phyloP scores from a whole-genome alignment of 129 eudicot species.

The Pseudognaphalium luteoalbum region DNA sequence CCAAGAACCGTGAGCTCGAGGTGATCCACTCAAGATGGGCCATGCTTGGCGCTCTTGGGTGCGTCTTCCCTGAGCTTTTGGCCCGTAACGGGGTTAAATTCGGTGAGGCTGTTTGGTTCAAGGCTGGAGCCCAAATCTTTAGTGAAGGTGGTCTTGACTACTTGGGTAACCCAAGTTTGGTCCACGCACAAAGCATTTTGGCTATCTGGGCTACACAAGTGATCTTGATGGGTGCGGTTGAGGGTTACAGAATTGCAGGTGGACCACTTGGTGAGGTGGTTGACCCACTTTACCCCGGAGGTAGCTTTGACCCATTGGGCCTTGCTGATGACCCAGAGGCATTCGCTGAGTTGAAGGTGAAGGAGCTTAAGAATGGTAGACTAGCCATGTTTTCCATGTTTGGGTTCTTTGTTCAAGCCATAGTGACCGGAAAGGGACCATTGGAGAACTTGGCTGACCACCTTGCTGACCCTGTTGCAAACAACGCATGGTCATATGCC shows the following conservation, averaged over 20 bases:
- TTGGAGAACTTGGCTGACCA: constrained; percentile 76
- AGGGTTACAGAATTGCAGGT: constrained; percentile 76
- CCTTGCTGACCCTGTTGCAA: constrained; percentile 50
- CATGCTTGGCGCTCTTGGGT: constrained; percentile 55
- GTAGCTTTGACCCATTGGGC: constrained; percentile 78
- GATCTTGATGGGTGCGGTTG: constrained; percentile 53
- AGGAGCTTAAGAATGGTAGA: constrained; percentile 73
- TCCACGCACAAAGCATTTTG: constrained; percentile 45
- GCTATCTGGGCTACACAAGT: constrained; percentile 46
- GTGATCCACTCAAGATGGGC: constrained; percentile 57
- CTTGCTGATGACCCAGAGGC: constrained; percentile 82
- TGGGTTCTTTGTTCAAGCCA: constrained; percentile 77
- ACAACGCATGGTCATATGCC: constrained; percentile 49
- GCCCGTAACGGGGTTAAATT: constrained; percentile 45
- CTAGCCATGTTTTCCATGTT: constrained; percentile 79
- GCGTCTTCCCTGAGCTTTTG: constrained; percentile 45
- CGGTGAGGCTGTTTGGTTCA: constrained; percentile 46
- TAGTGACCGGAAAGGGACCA: constrained; percentile 81
- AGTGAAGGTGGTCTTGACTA: constrained; percentile 48
- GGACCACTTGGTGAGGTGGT: constrained; percentile 74
- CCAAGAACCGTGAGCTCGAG: constrained; percentile 49
- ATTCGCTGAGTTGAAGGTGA: constrained; percentile 72
- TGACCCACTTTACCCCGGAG: constrained; percentile 79
- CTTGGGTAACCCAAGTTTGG: constrained; percentile 43
- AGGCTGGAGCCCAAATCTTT: constrained; percentile 49